Evolutionary conservation across 805 yeast species (phyloP).

Genomic region (Candida anglica): DNA sequence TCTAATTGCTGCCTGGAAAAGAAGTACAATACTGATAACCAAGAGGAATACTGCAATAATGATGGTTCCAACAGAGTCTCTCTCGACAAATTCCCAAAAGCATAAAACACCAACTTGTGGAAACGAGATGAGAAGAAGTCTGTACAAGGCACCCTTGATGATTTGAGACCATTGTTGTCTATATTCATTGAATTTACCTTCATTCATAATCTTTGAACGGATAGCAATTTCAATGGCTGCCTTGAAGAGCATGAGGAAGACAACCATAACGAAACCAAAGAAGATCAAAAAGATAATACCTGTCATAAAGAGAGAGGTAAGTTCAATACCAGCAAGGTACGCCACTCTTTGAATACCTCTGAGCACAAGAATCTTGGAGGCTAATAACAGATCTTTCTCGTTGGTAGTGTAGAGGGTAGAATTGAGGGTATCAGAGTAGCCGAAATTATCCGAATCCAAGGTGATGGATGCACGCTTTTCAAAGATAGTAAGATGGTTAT

Average conservation of each 20-base stretch:
- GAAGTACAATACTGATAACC: slow-evolving; percentile 50
- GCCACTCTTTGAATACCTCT: slow-evolving; percentile 94
- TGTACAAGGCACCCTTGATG: slow-evolving; percentile 83
- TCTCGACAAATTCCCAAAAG: slow-evolving; percentile 83
- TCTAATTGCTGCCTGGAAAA: slow-evolving; percentile 68
- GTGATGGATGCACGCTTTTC: slow-evolving; percentile 27
- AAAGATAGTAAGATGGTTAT: slow-evolving; percentile 9
- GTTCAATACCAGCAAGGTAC: slow-evolving; percentile 76
- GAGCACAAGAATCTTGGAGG: slow-evolving; percentile 70
- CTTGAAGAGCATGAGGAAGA: slow-evolving; percentile 58
- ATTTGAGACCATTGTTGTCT: slow-evolving; percentile 81
- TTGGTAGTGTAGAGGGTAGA: slow-evolving; percentile 59
- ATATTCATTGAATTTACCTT: slow-evolving; percentile 67
- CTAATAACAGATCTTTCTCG: slow-evolving; percentile 57
- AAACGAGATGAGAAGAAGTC: slow-evolving; percentile 78
- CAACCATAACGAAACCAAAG: slow-evolving; percentile 60
- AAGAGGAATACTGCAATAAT: slow-evolving; percentile 76
- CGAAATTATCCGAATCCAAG: slow-evolving; percentile 45
- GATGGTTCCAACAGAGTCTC: slow-evolving; percentile 79
- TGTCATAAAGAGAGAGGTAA: slow-evolving; percentile 82
- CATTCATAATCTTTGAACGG: slow-evolving; percentile 53
- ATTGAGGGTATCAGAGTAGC: slow-evolving; percentile 38
- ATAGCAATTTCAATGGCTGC: slow-evolving; percentile 62
- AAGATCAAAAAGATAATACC: slow-evolving; percentile 81
- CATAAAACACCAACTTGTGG: slow-evolving; percentile 82